Evolutionary conservation across 768 basidiomycete genomes (phyloP), one percentile per base, ranked within the genome.

Genomic region (Leccinum variicolor): DNA sequence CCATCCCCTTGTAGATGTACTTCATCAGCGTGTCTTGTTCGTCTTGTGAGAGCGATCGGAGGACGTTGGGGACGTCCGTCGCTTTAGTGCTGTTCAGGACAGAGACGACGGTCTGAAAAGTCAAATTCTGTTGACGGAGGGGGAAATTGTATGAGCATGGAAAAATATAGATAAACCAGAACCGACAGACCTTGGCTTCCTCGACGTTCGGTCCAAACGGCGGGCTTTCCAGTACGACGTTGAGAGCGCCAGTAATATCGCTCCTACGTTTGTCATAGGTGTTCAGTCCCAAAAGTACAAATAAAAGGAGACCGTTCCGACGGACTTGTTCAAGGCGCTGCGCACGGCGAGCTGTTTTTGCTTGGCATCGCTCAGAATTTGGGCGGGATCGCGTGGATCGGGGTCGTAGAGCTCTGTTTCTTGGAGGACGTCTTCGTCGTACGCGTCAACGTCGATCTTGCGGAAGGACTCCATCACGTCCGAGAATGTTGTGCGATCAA

Each of bases 1-100:
- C 83, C 95, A 97, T 98, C 15, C 92, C 95, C 76, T 98, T 98
- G 83, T 98, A 98, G 15, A 98, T 77, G 69, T 96, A 98, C 71
- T 95, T 96, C 96, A 97, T 98, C 54, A 98, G 80, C 31, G 87
- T 90, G 68, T 97, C 96, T 67, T 94, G 92, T 46, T 81, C 76
- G 52, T 91, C 88, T 63, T 81, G 81, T 3, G 86, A 81, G 29
- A 98, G 80, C 0, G 79, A 71, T 66, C 86, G 89, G 70, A 97
- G 80, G 51, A 90, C 84, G 25, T 75, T 75, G 3, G 88, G 79
- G 61, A 98, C 92, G 61, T 98, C 95, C 2, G 91, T 81, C 6
- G 93, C 77, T 71, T 96, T 93, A 13, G 94, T 97, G 56, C 91
- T 94, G 79, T 97, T 98, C 61, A 98, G 83, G 62, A 98, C 92